Evolutionary conservation across 2,329 filamentous ascomycete species (phyloP).

Genomic region (Pseudopithomyces maydicus): DNA sequence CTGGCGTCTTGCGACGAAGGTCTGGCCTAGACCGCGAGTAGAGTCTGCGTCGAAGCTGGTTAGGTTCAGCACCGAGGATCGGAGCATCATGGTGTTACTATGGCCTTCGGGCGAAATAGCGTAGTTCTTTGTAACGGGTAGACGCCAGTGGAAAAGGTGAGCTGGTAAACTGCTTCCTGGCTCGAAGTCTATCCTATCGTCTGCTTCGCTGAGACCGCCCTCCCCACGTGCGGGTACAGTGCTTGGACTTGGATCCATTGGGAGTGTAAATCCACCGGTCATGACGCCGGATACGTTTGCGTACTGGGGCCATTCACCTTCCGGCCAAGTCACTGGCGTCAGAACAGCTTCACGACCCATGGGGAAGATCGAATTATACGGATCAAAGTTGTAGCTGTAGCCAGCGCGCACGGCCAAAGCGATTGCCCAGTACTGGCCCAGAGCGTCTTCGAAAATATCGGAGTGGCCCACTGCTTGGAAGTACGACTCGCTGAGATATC

Average conservation of each 20-base stretch:
- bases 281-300: slow-evolving; percentile 52
- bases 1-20: slow-evolving; percentile 57
- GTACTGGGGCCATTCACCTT: slow-evolving; percentile 51
- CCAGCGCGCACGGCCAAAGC: slow-evolving; percentile 29
- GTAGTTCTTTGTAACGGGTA: not conserved
- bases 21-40: not conserved
- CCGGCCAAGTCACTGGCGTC: slow-evolving; percentile 28
- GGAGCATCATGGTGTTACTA: not conserved
- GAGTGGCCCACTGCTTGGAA: slow-evolving; percentile 36
- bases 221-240: not conserved
- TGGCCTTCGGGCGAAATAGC: not conserved
- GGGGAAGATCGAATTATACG: slow-evolving; percentile 27
- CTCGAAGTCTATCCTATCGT: not conserved
- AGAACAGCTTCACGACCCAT: slow-evolving; percentile 35
- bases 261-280: slow-evolving; percentile 35
- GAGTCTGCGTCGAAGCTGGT: not conserved
- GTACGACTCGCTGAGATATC: slow-evolving; percentile 45
- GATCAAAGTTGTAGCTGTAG: slow-evolving; percentile 8
- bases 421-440: slow-evolving; percentile 31
- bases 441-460: slow-evolving; percentile 30
- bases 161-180: not conserved
- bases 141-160: not conserved
- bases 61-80: not conserved
- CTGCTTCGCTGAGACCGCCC: not conserved
- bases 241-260: slow-evolving; percentile 23